A percentile compares a stretch with the other conserved stretches of the same genome.
Conservation (phyloP, 75 land plant genomes). For the Picea sitchensis region DNA sequence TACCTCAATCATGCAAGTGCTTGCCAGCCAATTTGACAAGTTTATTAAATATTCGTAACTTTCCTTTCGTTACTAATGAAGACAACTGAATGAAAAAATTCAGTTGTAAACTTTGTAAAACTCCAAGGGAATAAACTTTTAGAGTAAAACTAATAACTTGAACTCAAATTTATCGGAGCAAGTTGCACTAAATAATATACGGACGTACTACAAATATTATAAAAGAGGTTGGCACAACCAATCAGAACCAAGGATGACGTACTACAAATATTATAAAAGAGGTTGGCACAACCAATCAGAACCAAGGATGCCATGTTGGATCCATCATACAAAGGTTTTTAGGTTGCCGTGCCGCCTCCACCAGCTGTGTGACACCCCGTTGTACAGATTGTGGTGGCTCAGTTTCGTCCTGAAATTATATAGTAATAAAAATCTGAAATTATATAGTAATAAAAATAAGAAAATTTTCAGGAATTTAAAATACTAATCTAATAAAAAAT, state of each 20-base stretch:
- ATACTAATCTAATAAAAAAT: neutral
- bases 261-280: too few species aligned
- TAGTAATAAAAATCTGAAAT: slow-evolving; percentile 28
- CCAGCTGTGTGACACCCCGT: slow-evolving; percentile 82
- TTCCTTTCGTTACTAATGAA: too few species aligned
- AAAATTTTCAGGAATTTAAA: neutral
- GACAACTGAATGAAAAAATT: too few species aligned
- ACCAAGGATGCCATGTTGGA: slow-evolving; percentile 99
- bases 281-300: slow-evolving; percentile 23
- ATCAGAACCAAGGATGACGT: slow-evolving; percentile 91
- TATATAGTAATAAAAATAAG: neutral
- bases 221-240: neutral
- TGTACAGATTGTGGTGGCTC: slow-evolving; percentile 96
- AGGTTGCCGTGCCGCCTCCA: slow-evolving; percentile 82
- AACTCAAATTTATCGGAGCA: too few species aligned
- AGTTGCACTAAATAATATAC: too few species aligned
- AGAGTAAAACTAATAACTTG: too few species aligned
- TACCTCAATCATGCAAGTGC: too few species aligned
- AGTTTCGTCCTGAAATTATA: slow-evolving; percentile 71
- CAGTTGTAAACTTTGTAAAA: too few species aligned
- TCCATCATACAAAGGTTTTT: slow-evolving; percentile 99
- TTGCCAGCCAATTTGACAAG: too few species aligned
- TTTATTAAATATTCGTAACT: too few species aligned
- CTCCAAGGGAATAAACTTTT: too few species aligned
- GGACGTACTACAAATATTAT: slow-evolving; percentile 6